These are phyloP conservation scores for Zasmidium cellare DNA, from an alignment of 2,329 filamentous ascomycete species.

Conservation along the genomic window DNA sequence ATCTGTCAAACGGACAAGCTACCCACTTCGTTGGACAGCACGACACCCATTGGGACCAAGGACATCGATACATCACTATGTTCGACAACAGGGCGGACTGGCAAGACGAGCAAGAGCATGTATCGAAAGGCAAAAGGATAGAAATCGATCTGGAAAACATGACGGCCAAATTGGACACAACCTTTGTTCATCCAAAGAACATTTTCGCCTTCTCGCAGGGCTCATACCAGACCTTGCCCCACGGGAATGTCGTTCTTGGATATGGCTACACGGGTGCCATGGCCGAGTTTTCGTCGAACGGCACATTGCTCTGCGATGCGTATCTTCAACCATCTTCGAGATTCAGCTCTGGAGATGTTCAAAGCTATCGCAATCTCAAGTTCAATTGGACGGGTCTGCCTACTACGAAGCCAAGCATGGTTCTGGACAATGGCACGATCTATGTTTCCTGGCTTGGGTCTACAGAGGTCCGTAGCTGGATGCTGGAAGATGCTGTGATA, in stretches of 20 bases:
- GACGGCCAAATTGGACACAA: slow-evolving; percentile 26
- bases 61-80: slow-evolving; percentile 21
- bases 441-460: slow-evolving; percentile 55
- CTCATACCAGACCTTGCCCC: slow-evolving; percentile 53
- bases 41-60: slow-evolving; percentile 50
- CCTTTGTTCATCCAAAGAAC: slow-evolving; percentile 26
- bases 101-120: slow-evolving; percentile 19
- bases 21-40: slow-evolving; percentile 51
- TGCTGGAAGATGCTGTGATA: slow-evolving; percentile 39
- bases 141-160: slow-evolving; percentile 26
- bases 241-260: slow-evolving; percentile 56
- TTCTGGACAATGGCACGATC: slow-evolving; percentile 28
- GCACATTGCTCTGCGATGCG: slow-evolving; percentile 53
- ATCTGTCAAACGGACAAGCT: slow-evolving; percentile 26
- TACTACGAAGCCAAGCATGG: slow-evolving; percentile 26
- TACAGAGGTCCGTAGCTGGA: slow-evolving; percentile 46
- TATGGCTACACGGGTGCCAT: slow-evolving; percentile 49
- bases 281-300: slow-evolving; percentile 44
- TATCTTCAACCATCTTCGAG: slow-evolving; percentile 50
- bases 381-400: slow-evolving; percentile 47
- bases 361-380: slow-evolving; percentile 55
- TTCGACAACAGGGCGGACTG: slow-evolving; percentile 34
- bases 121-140: slow-evolving; percentile 22
- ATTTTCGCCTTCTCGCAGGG: slow-evolving; percentile 52
- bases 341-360: slow-evolving; percentile 37